Base-by-base conservation (phyloP, 495 filamentous ascomycete species). In the Parathielavia appendiculata region DNA sequence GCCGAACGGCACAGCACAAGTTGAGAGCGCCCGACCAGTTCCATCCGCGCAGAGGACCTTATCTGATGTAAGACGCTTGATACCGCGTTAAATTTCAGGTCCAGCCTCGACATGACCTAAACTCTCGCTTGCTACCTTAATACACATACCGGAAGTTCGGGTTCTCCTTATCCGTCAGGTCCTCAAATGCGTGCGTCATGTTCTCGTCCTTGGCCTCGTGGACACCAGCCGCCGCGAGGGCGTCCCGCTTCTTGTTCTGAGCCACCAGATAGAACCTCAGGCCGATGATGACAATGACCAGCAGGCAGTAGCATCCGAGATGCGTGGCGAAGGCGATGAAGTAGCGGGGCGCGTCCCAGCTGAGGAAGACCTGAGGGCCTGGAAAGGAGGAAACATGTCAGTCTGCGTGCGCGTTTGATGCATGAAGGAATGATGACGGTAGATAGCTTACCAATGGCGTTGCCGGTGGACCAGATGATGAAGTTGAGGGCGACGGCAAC, bases 91-190 rank as follows among this genome's bases (percentile, higher is more conserved):
- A n/a, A n/a, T n/a, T n/a, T n/a, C n/a, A n/a, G n/a, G n/a, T n/a
- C n/a, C n/a, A n/a, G n/a, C n/a, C n/a, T n/a, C n/a, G n/a, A n/a
- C n/a, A n/a, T n/a, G n/a, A n/a, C n/a, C n/a, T n/a, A n/a, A n/a
- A n/a, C n/a, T n/a, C n/a, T n/a, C n/a, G n/a, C n/a, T n/a, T n/a
- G n/a, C n/a, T n/a, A n/a, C n/a, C n/a, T 55, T 43, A 64, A 40
- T 61, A 64, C 35, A 76, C 73, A 64, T 81, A 83, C 58, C 79
- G 72, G 59, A 83, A 83, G 57, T 80, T 79, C 13, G 69, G 66
- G 57, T 84, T 84, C 75, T 83, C 76, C 59, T 64, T 67, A 68
- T 85, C 82, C 32, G 82, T 85, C 61, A 84, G 61, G 63, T 85
- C 82, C 53, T 81, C 76, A 51, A 83, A 84, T 16, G 79, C 79